Conservation (phyloP, 1,284 basidiomycete species). For the Malassezia nana region DNA sequence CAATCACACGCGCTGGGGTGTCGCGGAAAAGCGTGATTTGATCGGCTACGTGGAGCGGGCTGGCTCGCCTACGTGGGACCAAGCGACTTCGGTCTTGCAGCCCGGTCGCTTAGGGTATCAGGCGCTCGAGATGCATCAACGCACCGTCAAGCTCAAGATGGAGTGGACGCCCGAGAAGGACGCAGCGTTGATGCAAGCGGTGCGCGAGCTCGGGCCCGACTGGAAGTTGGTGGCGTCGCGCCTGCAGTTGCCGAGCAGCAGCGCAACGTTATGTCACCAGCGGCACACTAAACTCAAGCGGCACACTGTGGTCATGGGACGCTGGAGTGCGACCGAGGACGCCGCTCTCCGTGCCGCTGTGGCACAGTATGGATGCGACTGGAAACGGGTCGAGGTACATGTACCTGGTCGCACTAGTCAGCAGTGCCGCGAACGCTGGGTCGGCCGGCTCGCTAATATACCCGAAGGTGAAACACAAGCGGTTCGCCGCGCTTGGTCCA, state of each 20-base stretch:
- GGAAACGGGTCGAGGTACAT: slow-evolving; percentile 17
- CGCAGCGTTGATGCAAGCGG: slow-evolving; percentile 6
- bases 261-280: slow-evolving; percentile 14
- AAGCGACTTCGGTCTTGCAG: not conserved
- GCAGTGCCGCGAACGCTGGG: slow-evolving; percentile 20
- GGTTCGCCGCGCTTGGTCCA: slow-evolving; percentile 11
- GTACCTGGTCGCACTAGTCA: slow-evolving; percentile 16
- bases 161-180: slow-evolving; percentile 14
- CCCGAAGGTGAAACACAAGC: slow-evolving; percentile 17
- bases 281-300: slow-evolving; percentile 16
- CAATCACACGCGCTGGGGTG: slow-evolving; percentile 7
- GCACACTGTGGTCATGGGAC: slow-evolving; percentile 2
- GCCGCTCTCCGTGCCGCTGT: slow-evolving; percentile 17
- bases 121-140: slow-evolving; percentile 16
- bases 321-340: slow-evolving; percentile 16
- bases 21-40: slow-evolving; percentile 6
- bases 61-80: slow-evolving; percentile 1
- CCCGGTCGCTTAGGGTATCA: slow-evolving; percentile 7
- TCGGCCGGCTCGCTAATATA: slow-evolving; percentile 18
- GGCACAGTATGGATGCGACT: slow-evolving; percentile 14
- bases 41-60: not conserved
- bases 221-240: slow-evolving; percentile 12
- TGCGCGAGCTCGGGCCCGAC: slow-evolving; percentile 6
- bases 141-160: slow-evolving; percentile 4
- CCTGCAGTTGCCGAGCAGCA: not conserved